These are phyloP conservation scores for Trametes versicolor DNA, from an alignment of 1,284 basidiomycete species.

Conservation along the genomic window DNA sequence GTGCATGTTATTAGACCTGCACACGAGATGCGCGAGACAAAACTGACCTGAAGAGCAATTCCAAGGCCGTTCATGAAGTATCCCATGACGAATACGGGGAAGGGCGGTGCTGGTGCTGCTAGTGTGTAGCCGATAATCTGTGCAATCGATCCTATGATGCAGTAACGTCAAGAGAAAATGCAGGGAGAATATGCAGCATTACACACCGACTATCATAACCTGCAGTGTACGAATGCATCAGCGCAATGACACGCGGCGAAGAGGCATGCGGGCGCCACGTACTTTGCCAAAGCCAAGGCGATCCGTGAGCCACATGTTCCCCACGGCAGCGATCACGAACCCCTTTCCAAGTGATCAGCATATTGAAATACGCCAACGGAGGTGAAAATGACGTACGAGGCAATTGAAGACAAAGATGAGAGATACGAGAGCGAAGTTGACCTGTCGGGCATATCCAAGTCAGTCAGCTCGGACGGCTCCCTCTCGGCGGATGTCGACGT, in stretches of 20 bases:
- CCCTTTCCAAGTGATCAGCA: conserved; percentile 45
- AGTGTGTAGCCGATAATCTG: conserved; percentile 62
- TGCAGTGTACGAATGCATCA: conserved; percentile 15
- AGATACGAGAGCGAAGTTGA: conserved; percentile 57
- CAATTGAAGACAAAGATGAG: conserved; percentile 67
- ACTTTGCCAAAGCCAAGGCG: conserved; percentile 67
- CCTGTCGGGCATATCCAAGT: conserved; percentile 38
- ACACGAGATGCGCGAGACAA: neutral
- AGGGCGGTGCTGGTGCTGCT: conserved; percentile 68
- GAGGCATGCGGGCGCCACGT: conserved; percentile 18
- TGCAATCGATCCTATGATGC: conserved; percentile 37
- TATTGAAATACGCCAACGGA: neutral
- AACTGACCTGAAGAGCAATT: conserved; percentile 54
- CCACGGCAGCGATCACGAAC: conserved; percentile 55
- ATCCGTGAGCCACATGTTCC: conserved; percentile 61
- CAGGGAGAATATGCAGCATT: neutral
- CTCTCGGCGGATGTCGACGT: too few relatives aligned
- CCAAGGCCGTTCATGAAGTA: conserved; percentile 74
- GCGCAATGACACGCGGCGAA: neutral
- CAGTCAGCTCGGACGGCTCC: neutral
- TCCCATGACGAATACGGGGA: conserved; percentile 68
- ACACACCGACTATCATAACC: conserved; percentile 41
- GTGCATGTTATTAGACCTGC: conserved; percentile 31
- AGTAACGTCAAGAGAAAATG: neutral
- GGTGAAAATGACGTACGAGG: conserved; percentile 47